Conservation (phyloP, 305 asterid species). For the Petunia hybrid region DNA sequence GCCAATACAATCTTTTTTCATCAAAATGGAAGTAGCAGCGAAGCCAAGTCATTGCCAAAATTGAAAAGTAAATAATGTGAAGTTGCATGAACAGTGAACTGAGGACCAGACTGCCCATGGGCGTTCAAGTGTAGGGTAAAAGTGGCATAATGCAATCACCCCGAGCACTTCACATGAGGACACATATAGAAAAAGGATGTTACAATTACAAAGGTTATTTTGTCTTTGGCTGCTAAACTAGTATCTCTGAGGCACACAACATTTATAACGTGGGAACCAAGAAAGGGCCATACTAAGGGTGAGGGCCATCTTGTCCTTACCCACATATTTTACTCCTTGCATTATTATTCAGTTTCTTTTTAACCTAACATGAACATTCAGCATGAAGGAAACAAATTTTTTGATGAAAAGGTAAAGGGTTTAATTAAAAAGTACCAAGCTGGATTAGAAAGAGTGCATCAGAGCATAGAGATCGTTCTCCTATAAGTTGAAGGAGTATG, state of each 20-base stretch:
- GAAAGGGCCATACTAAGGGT: neutral
- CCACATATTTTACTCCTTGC: neutral
- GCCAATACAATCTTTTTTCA: neutral
- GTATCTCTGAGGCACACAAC: conserved; percentile 26
- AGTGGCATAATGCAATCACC: neutral
- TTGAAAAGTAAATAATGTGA: neutral
- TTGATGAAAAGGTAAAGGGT: too few relatives aligned
- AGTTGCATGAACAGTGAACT: conserved; percentile 20
- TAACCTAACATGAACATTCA: neutral
- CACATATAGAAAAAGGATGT: conserved; percentile 27
- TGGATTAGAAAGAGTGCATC: too few relatives aligned
- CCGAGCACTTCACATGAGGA: neutral
- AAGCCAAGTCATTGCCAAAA: neutral
- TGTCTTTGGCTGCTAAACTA: conserved; percentile 20
- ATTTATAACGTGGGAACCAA: conserved; percentile 21
- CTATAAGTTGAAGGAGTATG: too few relatives aligned
- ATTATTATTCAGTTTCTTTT: neutral
- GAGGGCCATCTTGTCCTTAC: neutral
- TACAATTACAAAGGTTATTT: conserved; percentile 1
- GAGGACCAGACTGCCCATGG: conserved; percentile 11
- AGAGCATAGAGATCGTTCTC: too few relatives aligned
- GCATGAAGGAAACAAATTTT: neutral
- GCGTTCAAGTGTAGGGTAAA: conserved; percentile 19
- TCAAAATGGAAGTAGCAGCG: neutral
- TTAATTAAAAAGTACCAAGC: too few relatives aligned